Evolutionary conservation across 2,329 filamentous ascomycete genomes (phyloP).

Genomic region (Colletotrichum noveboracense): DNA sequence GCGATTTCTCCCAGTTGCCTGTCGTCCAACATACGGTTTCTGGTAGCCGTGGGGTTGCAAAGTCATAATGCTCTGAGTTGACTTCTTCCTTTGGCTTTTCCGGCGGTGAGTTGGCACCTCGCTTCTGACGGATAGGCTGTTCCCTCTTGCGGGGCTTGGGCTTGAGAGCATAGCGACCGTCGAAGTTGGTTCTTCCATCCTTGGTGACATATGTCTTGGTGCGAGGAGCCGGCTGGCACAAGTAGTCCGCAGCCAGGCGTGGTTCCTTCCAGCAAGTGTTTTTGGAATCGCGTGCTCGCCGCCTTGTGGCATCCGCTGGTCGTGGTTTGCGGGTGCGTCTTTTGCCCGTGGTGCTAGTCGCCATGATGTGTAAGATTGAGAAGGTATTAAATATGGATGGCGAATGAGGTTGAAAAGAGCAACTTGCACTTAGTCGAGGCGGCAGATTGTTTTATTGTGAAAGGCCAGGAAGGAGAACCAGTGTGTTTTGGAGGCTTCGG

Average conservation of each 20-base stretch:
- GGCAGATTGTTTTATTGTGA: not conserved
- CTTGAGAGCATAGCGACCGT: not conserved
- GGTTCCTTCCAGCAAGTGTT: slow-evolving; percentile 4
- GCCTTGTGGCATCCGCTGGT: not conserved
- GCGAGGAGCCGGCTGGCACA: not conserved
- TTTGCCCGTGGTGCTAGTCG: not conserved
- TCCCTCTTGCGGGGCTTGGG: not conserved
- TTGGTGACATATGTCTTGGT: not conserved
- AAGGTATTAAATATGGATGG: not conserved
- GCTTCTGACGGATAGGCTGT: not conserved
- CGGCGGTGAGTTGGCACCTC: not conserved
- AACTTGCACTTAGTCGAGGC: not conserved
- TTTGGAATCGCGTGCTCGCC: not conserved
- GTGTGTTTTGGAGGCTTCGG: not conserved
- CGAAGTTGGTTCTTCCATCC: slow-evolving; percentile 2
- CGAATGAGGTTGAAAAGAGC: not conserved
- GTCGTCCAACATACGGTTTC: not conserved
- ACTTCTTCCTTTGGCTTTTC: not conserved
- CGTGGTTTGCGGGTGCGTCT: not conserved
- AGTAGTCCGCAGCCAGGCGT: slow-evolving; percentile 2
- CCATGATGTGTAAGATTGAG: not conserved
- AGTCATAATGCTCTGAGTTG: not conserved
- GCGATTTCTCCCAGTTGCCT: not conserved
- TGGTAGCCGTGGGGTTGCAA: not conserved
- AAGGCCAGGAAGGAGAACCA: not conserved